A percentile compares a stretch with the other conserved stretches of the same genome.
Conservation (phyloP, 83 land plant genomes). For the Picea abies region DNA sequence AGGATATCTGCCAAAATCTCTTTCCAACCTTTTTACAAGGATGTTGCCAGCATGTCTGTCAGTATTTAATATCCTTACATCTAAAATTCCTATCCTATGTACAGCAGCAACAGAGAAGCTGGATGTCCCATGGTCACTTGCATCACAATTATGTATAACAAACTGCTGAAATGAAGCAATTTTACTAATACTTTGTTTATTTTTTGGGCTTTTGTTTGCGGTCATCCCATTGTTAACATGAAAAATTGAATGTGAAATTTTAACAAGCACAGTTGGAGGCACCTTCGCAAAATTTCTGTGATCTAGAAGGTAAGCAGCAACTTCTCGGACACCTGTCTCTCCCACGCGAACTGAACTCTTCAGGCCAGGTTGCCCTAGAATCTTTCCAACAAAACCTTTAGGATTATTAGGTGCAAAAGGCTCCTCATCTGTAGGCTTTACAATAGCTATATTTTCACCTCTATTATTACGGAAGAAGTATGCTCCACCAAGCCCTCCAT, state of each 20-base stretch:
- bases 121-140: conserved; percentile 82
- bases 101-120: conserved; percentile 80
- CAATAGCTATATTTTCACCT: conserved; percentile 71
- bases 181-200: conserved; percentile 44
- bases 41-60: conserved; percentile 90
- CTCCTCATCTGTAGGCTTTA: conserved; percentile 78
- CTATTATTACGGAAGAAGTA: conserved; percentile 57
- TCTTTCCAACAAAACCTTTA: conserved; percentile 76
- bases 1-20: conserved; percentile 25
- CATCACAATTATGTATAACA: conserved; percentile 80
- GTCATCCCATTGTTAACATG: conserved; percentile 52
- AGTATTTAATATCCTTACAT: conserved; percentile 77
- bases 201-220: conserved; percentile 14
- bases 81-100: conserved; percentile 82
- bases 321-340: conserved; percentile 84
- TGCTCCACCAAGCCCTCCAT: conserved; percentile 79
- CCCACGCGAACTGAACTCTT: conserved; percentile 81
- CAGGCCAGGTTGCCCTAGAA: conserved; percentile 85
- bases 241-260: conserved; percentile 66
- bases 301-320: conserved; percentile 87
- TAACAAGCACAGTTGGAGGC: conserved; percentile 79
- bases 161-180: conserved; percentile 85
- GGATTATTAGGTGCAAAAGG: conserved; percentile 92
- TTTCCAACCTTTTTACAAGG: conserved; percentile 48
- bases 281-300: conserved; percentile 78